These are phyloP conservation scores for Suhomyces bokatorum DNA, from an alignment of 1,139 yeast species.

Conservation along the genomic window DNA sequence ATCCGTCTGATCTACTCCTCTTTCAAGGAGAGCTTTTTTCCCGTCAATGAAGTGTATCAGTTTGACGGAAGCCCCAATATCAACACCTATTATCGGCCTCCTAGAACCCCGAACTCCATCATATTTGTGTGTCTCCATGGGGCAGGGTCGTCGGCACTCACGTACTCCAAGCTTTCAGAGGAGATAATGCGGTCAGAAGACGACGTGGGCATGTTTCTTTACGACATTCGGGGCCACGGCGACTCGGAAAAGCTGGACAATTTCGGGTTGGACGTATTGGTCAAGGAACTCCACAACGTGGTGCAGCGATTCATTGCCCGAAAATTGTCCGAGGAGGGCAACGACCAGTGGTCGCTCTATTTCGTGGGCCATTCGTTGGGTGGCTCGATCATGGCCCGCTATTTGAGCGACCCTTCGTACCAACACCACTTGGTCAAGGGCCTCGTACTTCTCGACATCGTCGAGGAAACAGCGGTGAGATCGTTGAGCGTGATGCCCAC, in stretches of 20 bases:
- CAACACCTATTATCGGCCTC: slow-evolving; percentile 62
- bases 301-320: slow-evolving; percentile 36
- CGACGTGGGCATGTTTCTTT: slow-evolving; percentile 61
- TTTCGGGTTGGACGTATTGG: slow-evolving; percentile 53
- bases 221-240: slow-evolving; percentile 89
- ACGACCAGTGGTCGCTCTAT: slow-evolving; percentile 28
- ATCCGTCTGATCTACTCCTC: slow-evolving; percentile 1
- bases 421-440: slow-evolving; percentile 49
- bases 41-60: slow-evolving; percentile 10
- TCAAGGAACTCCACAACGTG: slow-evolving; percentile 56
- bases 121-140: slow-evolving; percentile 85
- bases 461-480: slow-evolving; percentile 84
- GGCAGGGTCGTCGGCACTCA: slow-evolving; percentile 85
- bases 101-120: slow-evolving; percentile 46
- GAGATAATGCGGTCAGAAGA: slow-evolving; percentile 19
- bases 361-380: slow-evolving; percentile 92
- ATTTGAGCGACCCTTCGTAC: slow-evolving; percentile 17
- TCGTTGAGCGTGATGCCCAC: slow-evolving; percentile 66
- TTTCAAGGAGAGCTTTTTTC: slow-evolving; percentile 11
- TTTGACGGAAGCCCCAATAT: slow-evolving; percentile 22
- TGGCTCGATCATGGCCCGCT: slow-evolving; percentile 75
- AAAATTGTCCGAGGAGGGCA: slow-evolving; percentile 14
- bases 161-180: slow-evolving; percentile 62
- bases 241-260: slow-evolving; percentile 30
- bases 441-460: slow-evolving; percentile 80